phyloP scores from a whole-genome alignment of 108 stramenopile species.

The Parietichytrium sp. region DNA sequence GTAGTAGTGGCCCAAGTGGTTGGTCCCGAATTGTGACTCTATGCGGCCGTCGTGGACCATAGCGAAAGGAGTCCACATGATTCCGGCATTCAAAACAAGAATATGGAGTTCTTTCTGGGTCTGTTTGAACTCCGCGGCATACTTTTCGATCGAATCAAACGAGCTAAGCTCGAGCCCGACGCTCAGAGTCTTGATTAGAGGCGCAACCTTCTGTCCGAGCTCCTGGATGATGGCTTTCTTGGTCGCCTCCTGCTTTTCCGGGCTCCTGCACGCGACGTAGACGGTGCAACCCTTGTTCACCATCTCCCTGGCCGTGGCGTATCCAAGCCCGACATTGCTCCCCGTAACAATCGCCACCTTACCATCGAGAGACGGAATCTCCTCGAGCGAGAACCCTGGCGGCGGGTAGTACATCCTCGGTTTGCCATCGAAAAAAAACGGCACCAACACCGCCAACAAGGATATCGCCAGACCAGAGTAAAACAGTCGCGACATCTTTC shows the following conservation, averaged over 20 bases:
- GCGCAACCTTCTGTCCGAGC: not conserved
- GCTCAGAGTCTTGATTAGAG: too few relatives aligned
- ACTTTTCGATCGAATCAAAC: not conserved
- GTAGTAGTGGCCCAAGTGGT: constrained; percentile 26
- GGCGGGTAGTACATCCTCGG: not conserved
- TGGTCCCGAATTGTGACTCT: constrained; percentile 7
- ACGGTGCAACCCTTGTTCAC: not conserved
- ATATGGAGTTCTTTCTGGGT: not conserved
- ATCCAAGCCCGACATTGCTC: not conserved
- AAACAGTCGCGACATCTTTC: too few relatives aligned
- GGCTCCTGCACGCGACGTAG: not conserved
- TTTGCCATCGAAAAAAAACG: too few relatives aligned
- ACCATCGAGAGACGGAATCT: constrained; percentile 20
- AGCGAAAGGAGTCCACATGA: constrained; percentile 22
- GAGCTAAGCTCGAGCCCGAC: not conserved
- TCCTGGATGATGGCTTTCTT: not conserved
- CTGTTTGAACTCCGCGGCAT: not conserved
- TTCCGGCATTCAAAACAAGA: not conserved
- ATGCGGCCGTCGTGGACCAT: not conserved
- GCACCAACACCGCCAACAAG: too few relatives aligned
- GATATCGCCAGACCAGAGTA: too few relatives aligned
- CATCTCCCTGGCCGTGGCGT: constrained; percentile 26
- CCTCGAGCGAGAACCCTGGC: not conserved
- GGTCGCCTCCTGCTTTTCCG: not conserved
- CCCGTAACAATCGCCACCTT: constrained; percentile 11